Base-by-base conservation (phyloP, 768 basidiomycete genomes). In the Mycena vulgaris region DNA sequence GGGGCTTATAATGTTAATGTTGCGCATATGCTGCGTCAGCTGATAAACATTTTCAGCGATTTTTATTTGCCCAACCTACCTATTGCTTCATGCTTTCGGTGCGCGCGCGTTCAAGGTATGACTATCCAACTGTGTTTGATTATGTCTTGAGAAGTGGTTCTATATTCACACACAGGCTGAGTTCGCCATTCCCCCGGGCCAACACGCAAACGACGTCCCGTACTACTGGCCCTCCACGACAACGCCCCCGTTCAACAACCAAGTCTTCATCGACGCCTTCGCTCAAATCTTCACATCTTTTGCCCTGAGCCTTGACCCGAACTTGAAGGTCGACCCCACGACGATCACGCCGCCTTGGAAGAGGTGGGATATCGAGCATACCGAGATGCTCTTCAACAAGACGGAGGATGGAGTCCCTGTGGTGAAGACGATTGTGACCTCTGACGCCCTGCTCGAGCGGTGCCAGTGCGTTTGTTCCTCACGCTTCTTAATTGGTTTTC, bases 381-480 rank as follows among this genome's bases (percentile, higher is more conserved):
- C 72, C 2, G 87, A 88, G 75, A 87, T 89, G 84, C 62, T 87
- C 9, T 89, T 88, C 73, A 88, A 86, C 66, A 63, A 75, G 56
- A 85, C 84, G 2, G 79, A 21, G 17, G 58, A 53, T 14, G 71
- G 70, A n/a, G 64, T 48, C 27, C 77, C 85, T 2, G 75, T 80
- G 39, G 77, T 88, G 2, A 53, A 78, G 37, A 27, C 74, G 21
- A 64, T 78, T 14, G 69, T 49, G 56, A 84, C 86, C 4, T 73
- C 80, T 4, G 39, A 25, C 9, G 75, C 70, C 0, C 57, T 87
- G n/a, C 62, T 83, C 39, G 70, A 81, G 27, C 80, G 86, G 48
- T 88, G 82, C 76, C 66, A 48, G 81, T 76, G 19, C 16, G 39
- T 53, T n/a, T 25, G 11, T 49, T 28, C 21, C 14, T 28, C 21